These are phyloP conservation scores for Arachis hypogaea DNA, from an alignment of 306 rosid species.

Conservation along the genomic window DNA sequence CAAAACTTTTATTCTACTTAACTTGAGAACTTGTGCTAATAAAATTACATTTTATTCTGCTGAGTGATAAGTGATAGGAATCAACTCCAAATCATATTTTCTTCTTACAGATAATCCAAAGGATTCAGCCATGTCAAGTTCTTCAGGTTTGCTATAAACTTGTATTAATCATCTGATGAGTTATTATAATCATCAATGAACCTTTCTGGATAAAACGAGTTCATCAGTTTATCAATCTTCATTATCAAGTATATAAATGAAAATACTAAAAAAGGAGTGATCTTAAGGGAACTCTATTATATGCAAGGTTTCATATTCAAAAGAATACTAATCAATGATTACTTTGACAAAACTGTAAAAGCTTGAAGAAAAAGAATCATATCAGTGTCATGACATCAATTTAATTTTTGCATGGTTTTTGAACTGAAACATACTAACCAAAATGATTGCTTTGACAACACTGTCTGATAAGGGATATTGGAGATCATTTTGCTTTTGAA, in stretches of 20 bases:
- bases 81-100: constrained; percentile 26
- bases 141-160: constrained; percentile 29
- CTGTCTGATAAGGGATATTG: constrained; percentile 32
- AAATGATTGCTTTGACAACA: constrained; percentile 37
- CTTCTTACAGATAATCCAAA: constrained; percentile 14
- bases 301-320: neutral
- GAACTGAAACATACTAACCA: constrained; percentile 30
- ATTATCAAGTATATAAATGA: too few species aligned
- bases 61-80: constrained; percentile 26
- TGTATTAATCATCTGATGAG: constrained; percentile 14
- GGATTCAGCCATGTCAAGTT: constrained; percentile 38
- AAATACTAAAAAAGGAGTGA: too few species aligned
- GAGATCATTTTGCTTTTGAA: constrained; percentile 37
- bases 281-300: neutral
- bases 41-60: too few species aligned
- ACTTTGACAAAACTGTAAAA: constrained; percentile 7
- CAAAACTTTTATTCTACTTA: too few species aligned
- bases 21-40: too few species aligned
- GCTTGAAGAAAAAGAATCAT: neutral
- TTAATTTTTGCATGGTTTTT: neutral
- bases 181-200: neutral
- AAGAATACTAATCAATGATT: neutral
- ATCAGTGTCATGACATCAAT: neutral
- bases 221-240: too few species aligned
- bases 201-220: too few species aligned